Evolutionary conservation across 257 asterid genomes (phyloP), one percentile per base, ranked within the genome.

Genomic region (Nicotiana tabacum): DNA sequence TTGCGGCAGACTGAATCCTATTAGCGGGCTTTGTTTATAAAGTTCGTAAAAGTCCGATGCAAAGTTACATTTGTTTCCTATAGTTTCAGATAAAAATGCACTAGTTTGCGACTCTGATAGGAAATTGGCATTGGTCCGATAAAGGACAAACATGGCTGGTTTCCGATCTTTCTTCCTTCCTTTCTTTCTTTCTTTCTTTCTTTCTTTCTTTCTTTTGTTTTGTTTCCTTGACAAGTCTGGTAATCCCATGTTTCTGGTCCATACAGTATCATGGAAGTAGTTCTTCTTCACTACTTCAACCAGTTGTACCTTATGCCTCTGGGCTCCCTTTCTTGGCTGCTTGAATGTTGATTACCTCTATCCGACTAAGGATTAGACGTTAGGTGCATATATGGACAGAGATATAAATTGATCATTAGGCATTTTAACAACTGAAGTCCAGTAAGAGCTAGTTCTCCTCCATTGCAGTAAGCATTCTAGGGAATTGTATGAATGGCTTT

Each of bases 101-200:
- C 24, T 56, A 5, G 21, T 56, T 56, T 56, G 61, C 9, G 39
- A 68, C n/a, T 69, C 33, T 10, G 32, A 69, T 5, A 16, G 48
- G 78, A 70, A 70, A 70, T 43, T 70, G 78, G 58, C 60, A 43
- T 70, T 70, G 37, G 57, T 70, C 48, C 46, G 35, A 21, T 70
- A 43, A 43, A 43, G 12, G 60, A 43, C 35, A 70, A 70, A 21
- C 78, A 43, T 39, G 60, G n/a, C 11, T 70, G 12, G 3, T 39
- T 39, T 69, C 27, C 46, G 7, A 12, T 43, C 11, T 70, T 3
- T n/a, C 57, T 35, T 27, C 27, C 27, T 24, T 24, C 27, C 27
- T 24, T 24, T 0, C 27, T 24, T 24, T 18, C 29, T 68, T 51
- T 35, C 16, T 17, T 24, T 18, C 29, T 68, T 51, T 35, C 16